These are phyloP conservation scores for Cercospora zeina DNA, from an alignment of 2,329 filamentous ascomycete species.

Conservation along the genomic window DNA sequence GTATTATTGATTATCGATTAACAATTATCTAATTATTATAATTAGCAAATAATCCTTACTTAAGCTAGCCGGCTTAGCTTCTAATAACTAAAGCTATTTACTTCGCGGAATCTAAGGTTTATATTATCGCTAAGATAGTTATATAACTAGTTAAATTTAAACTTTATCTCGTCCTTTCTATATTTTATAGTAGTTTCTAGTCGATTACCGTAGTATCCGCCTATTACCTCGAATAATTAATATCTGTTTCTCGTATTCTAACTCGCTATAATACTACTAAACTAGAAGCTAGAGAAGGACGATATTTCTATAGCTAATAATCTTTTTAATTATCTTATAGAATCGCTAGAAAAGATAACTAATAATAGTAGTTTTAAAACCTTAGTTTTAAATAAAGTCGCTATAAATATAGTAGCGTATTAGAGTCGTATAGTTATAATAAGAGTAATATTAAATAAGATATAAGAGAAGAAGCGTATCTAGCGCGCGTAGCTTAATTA, in stretches of 20 bases:
- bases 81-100: not conserved
- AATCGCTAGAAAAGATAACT: not conserved
- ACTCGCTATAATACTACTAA: not conserved
- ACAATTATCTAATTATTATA: too few relatives aligned
- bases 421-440: not conserved
- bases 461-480: not conserved
- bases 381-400: not conserved
- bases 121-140: not conserved
- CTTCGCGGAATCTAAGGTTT: not conserved
- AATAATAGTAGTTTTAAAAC: not conserved
- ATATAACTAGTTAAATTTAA: not conserved
- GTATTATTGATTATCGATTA: too few relatives aligned
- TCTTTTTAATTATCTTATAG: not conserved
- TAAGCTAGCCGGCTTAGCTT: not conserved
- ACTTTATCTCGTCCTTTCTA: not conserved
- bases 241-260: not conserved
- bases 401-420: not conserved
- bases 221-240: not conserved
- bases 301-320: not conserved
- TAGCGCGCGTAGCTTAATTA: not conserved
- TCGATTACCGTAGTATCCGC: not conserved
- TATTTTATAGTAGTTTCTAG: not conserved
- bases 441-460: not conserved
- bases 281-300: not conserved
- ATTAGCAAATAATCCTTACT: too few relatives aligned